A percentile compares a stretch with the other conserved stretches of the same genome.
phyloP scores from a whole-genome alignment of 805 yeast species.

The Schwanniomyces yamadae region DNA sequence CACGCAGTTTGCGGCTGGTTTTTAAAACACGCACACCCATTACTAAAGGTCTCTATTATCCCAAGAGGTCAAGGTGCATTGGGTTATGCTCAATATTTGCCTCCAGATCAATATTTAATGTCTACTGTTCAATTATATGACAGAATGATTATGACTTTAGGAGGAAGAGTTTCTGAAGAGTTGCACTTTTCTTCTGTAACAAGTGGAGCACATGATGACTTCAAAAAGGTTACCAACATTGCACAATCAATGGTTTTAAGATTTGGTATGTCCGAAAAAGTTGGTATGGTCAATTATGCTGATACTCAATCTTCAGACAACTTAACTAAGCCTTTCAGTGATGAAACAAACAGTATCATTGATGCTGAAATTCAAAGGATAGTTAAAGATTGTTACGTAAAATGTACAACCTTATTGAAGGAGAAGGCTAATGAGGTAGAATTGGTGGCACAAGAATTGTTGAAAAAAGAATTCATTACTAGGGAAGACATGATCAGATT shows the following conservation, averaged over 20 bases:
- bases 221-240: constrained; percentile 91
- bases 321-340: constrained; percentile 84
- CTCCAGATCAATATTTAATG: constrained; percentile 84
- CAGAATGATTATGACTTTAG: constrained; percentile 94
- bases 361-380: constrained; percentile 82
- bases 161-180: constrained; percentile 97
- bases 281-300: constrained; percentile 79
- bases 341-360: constrained; percentile 75
- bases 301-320: constrained; percentile 67
- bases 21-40: constrained; percentile 85
- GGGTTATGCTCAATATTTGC: constrained; percentile 96
- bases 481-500: constrained; percentile 91
- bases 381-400: constrained; percentile 69
- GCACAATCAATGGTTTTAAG: constrained; percentile 91
- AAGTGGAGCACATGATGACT: constrained; percentile 95
- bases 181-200: constrained; percentile 89
- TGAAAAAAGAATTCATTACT: constrained; percentile 84
- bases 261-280: constrained; percentile 84
- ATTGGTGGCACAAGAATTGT: constrained; percentile 81
- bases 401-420: constrained; percentile 65
- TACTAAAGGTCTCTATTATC: constrained; percentile 91
- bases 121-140: constrained; percentile 77
- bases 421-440: constrained; percentile 77
- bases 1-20: constrained; percentile 99
- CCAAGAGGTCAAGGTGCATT: constrained; percentile 97